These are phyloP conservation scores for Sphagnum contortum DNA, from an alignment of 225 moss, liverwort and hornwort genomes.

Conservation along the genomic window DNA sequence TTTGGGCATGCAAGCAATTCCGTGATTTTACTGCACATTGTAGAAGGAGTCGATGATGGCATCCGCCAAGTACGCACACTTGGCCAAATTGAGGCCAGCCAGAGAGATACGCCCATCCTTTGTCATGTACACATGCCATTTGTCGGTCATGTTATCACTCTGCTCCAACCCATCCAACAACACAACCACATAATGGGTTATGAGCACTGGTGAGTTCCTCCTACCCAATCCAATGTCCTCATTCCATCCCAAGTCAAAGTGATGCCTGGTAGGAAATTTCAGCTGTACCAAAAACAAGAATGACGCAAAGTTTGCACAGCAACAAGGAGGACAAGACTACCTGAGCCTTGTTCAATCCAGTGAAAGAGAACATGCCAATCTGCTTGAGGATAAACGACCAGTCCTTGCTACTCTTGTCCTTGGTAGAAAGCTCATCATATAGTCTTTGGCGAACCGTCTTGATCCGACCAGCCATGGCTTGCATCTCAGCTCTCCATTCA, in stretches of 20 bases:
- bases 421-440: slow-evolving; percentile 62
- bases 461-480: slow-evolving; percentile 91
- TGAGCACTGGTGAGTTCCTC: no score
- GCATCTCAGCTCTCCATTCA: slow-evolving; percentile 98
- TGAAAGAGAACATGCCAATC: slow-evolving; percentile 98
- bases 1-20: no score
- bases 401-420: slow-evolving; percentile 77
- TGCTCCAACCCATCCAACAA: slow-evolving; percentile 12
- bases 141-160: slow-evolving; percentile 94
- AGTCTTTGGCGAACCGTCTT: slow-evolving; percentile 79
- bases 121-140: slow-evolving; percentile 98
- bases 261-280: no score
- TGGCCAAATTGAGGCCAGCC: slow-evolving; percentile 82
- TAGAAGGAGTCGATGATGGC: slow-evolving; percentile 90
- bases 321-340: slow-evolving; percentile 12
- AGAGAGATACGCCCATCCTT: slow-evolving; percentile 92
- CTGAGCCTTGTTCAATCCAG: slow-evolving; percentile 88
- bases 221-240: no score
- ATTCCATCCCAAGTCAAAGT: no score
- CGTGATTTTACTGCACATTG: slow-evolving; percentile 50
- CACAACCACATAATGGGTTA: no score
- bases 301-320: no score
- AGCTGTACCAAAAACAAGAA: no score
- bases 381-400: slow-evolving; percentile 95
- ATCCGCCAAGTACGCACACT: slow-evolving; percentile 81